Percentiles rank a stretch among this genome's conserved stretches.
These are phyloP conservation scores for Boletus rex-veris DNA, from an alignment of 768 basidiomycete genomes.

Conservation along the genomic window DNA sequence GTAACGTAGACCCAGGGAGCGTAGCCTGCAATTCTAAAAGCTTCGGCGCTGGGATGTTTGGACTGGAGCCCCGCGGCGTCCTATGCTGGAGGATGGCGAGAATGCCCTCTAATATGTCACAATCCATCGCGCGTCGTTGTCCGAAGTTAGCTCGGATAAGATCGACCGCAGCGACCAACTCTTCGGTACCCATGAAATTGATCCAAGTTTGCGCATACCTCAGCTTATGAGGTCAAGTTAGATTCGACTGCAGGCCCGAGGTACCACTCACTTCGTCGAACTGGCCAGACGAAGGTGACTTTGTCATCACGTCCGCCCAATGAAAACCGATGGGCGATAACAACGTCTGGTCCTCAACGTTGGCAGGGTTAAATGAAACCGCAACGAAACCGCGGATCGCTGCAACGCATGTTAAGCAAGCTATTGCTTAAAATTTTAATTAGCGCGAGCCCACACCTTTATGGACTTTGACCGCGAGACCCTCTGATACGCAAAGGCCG, in stretches of 20 bases:
- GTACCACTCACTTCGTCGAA: conserved; percentile 10
- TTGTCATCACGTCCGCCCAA: conserved; percentile 37
- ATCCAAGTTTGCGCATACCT: conserved; percentile 43
- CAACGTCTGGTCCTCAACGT: conserved; percentile 37
- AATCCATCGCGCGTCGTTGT: neutral
- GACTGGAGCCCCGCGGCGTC: neutral
- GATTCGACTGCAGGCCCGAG: neutral
- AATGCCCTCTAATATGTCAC: conserved; percentile 35
- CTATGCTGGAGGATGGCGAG: conserved; percentile 32
- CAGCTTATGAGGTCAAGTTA: conserved; percentile 10
- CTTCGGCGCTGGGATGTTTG: conserved; percentile 34
- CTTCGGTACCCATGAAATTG: conserved; percentile 43
- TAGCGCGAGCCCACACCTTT: conserved; percentile 31
- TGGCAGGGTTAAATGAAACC: conserved; percentile 35
- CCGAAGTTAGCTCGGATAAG: conserved; percentile 21
- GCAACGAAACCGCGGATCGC: conserved; percentile 43
- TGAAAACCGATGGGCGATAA: conserved; percentile 39
- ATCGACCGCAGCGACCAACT: conserved; percentile 46
- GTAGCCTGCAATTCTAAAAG: conserved; percentile 38
- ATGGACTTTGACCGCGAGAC: conserved; percentile 23
- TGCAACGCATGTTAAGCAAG: conserved; percentile 21
- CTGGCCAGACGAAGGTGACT: conserved; percentile 8
- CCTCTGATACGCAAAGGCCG: conserved; percentile 31
- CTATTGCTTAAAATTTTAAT: neutral
- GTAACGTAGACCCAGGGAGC: conserved; percentile 33